Evolutionary conservation across 768 basidiomycete genomes (phyloP), one percentile per base, ranked within the genome.

Genomic region (Chalciporus piperatus): DNA sequence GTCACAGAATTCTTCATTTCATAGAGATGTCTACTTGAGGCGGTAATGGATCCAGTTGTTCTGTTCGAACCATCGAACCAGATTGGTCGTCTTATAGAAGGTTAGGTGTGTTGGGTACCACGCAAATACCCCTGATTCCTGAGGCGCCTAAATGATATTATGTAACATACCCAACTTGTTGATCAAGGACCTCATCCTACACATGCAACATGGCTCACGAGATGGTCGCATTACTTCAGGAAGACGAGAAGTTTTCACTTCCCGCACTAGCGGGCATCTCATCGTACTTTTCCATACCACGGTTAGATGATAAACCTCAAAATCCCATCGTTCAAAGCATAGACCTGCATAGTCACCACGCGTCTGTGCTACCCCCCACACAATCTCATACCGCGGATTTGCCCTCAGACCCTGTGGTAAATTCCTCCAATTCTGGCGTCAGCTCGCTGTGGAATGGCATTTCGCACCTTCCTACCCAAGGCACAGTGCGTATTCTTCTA

Each of bases 271-370:
- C 76, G 9, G 68, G 70, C 6, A 64, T 82, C 40, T 56, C 66
- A 14, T 72, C 79, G 1, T 65, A 54, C 13, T 89, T 90, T 66
- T 82, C 78, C 49, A 72, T 89, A n/a, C 84, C 87, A 10, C 67
- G 58, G n/a, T 68, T 92, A 41, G 70, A 75, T n/a, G 79, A 89
- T 52, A 81, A 78, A 56, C 88, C 89, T 3, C 89, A 90, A 62
- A 84, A 92, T 64, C 89, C 88, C 2, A 88, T 90, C 55, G 71
- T 90, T 66, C 82, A 86, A 39, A 69, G 74, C 16, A 54, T 88
- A 20, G 75, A 74, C 55, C 68, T 32, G 22, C 41, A 38, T 13
- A 16, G 19, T 28, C 47, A 30, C 45, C 9, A 41, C 9, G 28
- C 45, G 13, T 28, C 47, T 23, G 19, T 20, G 17, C 37, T 40